Conservation (phyloP, 1,139 yeast genomes). For the Nakaseomyces glabratus region DNA sequence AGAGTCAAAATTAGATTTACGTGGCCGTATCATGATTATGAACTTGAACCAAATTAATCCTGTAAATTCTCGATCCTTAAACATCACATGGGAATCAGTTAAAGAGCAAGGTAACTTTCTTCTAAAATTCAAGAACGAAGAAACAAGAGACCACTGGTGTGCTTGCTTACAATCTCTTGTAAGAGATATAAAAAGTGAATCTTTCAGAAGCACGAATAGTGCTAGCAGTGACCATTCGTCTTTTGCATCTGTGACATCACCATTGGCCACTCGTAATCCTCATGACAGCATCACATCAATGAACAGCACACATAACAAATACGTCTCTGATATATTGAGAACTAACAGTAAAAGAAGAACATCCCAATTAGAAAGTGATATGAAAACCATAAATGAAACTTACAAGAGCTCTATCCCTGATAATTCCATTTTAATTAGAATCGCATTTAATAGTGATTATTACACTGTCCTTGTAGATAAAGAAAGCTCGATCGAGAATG, state of each 20-base stretch:
- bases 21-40: slow-evolving; percentile 62
- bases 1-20: slow-evolving; percentile 41
- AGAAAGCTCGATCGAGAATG: slow-evolving; percentile 29
- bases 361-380: slow-evolving; percentile 28
- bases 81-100: slow-evolving; percentile 71
- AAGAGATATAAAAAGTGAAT: slow-evolving; percentile 33
- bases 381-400: slow-evolving; percentile 34
- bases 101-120: slow-evolving; percentile 71
- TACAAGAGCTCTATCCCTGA: slow-evolving; percentile 33
- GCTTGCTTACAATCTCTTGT: slow-evolving; percentile 40
- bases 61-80: slow-evolving; percentile 42
- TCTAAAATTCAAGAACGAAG: slow-evolving; percentile 61
- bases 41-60: slow-evolving; percentile 50
- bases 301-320: slow-evolving; percentile 28
- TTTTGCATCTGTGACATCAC: slow-evolving; percentile 17
- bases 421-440: slow-evolving; percentile 32
- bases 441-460: slow-evolving; percentile 34
- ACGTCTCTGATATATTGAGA: slow-evolving; percentile 31
- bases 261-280: slow-evolving; percentile 16
- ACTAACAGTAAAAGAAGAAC: slow-evolving; percentile 23
- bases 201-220: slow-evolving; percentile 23
- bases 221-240: slow-evolving; percentile 22
- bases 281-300: slow-evolving; percentile 27
- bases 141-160: slow-evolving; percentile 64
- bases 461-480: slow-evolving; percentile 33